Evolutionary conservation across 352 stramenopile species (phyloP).

Genomic region (Globisporangium recalcitrans): DNA sequence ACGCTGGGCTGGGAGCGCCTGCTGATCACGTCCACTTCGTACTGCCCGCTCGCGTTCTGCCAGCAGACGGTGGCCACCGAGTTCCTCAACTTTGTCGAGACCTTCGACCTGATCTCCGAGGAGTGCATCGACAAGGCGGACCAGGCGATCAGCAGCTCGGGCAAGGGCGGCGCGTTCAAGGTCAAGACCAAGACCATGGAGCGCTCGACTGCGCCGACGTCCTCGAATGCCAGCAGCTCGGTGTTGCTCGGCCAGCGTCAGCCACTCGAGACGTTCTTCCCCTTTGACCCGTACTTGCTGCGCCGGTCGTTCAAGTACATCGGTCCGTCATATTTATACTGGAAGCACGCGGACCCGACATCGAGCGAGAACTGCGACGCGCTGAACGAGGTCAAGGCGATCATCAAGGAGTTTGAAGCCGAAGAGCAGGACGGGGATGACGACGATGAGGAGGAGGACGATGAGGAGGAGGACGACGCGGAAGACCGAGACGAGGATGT

Average conservation of each 20-base stretch:
- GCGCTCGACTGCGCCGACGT: constrained; percentile 44
- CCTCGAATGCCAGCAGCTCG: constrained; percentile 20
- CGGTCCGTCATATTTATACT: constrained; percentile 92
- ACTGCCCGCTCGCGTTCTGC: constrained; percentile 71
- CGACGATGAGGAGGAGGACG: constrained; percentile 32
- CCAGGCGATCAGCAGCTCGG: constrained; percentile 53
- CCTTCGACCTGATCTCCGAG: constrained; percentile 70
- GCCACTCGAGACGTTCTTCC: constrained; percentile 91
- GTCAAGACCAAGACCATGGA: constrained; percentile 60
- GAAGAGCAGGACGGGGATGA: constrained; percentile 36
- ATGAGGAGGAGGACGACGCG: constrained; percentile 31
- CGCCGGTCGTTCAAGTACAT: constrained; percentile 91
- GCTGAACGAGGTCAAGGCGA: constrained; percentile 53
- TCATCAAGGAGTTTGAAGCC: constrained; percentile 55
- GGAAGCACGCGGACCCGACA: constrained; percentile 86
- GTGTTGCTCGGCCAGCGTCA: constrained; percentile 47
- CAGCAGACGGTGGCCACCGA: constrained; percentile 76
- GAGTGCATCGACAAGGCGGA: constrained; percentile 73
- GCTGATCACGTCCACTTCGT: constrained; percentile 45
- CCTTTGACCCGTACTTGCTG: constrained; percentile 96
- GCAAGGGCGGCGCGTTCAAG: constrained; percentile 30
- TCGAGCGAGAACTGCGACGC: constrained; percentile 64
- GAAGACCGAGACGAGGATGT: constrained; percentile 32
- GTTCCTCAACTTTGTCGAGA: constrained; percentile 79
- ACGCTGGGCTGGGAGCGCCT: constrained; percentile 79